Base-by-base conservation (phyloP, 345 rosid genomes). In the Rhodomyrtus tomentosa region DNA sequence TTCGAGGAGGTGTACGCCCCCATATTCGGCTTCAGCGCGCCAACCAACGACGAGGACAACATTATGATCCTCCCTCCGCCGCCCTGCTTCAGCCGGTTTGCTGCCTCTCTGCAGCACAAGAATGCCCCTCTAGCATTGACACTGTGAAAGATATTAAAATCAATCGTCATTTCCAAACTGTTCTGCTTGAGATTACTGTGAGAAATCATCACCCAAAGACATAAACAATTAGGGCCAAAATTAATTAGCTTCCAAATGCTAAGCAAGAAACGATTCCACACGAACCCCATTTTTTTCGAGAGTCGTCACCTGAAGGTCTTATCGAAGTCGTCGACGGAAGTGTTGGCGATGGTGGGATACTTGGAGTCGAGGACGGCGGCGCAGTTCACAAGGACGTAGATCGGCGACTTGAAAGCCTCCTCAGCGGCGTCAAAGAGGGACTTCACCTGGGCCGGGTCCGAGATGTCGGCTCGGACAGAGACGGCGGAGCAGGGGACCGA, bases 381-480 rank as follows among this genome's bases (percentile, higher is more conserved):
- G n/a, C 80, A 89, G 81, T 89, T 88, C 22, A 91, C 91, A 49
- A 91, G 59, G 84, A 89, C 49, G 85, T 88, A 85, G 50, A 91
- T 86, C 51, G 72, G 85, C n/a, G 89, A 82, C 24, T 86, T 87
- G 62, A 87, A 91, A 24, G 81, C 59, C 80, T 82, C 55, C 87
- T 89, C 92, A 9, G 91, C 87, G 62, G 86, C 85, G 55, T 86
- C 89, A 27, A 91, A 91, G 25, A 89, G 84, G 21, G 45, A 82
- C 88, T 88, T 91, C 81, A 89, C 90, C 50, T 91, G 87, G 52
- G 81, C 45, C 5, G 91, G 90, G 52, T 89, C 89, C 0, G 91
- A 89, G 21, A 89, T 74, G 76, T 88, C 50, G 11, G 87, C 90
- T 8, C 82, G 81, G 15, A 89, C 88, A 5, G 84, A 50, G 49